Evolutionary conservation across 2,329 filamentous ascomycete species (phyloP).

Genomic region (Cordyceps fumosorosea): DNA sequence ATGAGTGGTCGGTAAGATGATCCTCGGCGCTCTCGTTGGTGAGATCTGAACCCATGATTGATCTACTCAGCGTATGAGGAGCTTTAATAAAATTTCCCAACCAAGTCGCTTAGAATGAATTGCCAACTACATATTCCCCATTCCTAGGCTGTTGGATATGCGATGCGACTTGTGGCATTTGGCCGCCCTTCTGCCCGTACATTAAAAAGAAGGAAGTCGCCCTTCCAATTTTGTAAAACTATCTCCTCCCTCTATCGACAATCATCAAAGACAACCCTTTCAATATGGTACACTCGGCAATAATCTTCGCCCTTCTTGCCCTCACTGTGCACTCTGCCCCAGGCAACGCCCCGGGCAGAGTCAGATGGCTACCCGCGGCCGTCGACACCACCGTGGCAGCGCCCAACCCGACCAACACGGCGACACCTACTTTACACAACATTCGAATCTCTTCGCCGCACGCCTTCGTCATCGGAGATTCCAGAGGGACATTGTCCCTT

Average conservation of each 20-base stretch:
- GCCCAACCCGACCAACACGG: neutral
- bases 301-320: constrained; percentile 1
- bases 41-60: neutral
- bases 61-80: neutral
- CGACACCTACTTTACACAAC: neutral
- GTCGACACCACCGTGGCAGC: constrained; percentile 4
- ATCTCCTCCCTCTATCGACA: neutral
- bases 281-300: constrained; percentile 1
- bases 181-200: neutral
- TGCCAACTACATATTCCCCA: neutral
- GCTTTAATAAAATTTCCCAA: neutral
- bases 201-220: constrained; percentile 1
- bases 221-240: constrained; percentile 5
- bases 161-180: neutral
- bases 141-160: neutral
- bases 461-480: neutral
- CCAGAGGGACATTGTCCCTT: neutral
- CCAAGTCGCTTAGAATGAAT: neutral
- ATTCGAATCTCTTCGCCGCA: neutral
- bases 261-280: neutral
- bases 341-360: neutral
- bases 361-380: neutral
- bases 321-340: neutral
- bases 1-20: neutral
- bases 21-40: neutral